Base-by-base conservation (phyloP, 2,329 filamentous ascomycete species). In the Septoria petroselini region DNA sequence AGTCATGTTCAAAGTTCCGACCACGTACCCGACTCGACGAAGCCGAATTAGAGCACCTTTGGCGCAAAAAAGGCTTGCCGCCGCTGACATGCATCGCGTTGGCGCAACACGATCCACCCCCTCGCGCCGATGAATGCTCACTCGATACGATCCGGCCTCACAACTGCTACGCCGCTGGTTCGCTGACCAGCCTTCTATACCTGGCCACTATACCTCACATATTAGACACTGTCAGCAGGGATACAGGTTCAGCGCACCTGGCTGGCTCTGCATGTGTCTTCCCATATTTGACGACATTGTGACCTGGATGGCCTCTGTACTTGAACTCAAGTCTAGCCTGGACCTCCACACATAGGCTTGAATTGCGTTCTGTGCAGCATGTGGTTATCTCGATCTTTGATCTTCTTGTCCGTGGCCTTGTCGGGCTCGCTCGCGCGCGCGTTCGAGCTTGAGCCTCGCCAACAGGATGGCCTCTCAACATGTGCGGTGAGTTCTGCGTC, bases 401-500 rank as follows among this genome's bases (percentile, higher is more conserved):
- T 29, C 5, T 27, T 44, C 18, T 11, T 18, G 17, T 5, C 30
- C 6, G 15, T 44, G 7, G n/a, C 41, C 18, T 44, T 14, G 12
- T 17, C n/a, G 29, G 34, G 17, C 7, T 44, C 12, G 12, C 18
- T 17, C n/a, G 30, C 41, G 12, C 41, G 27, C 35, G 29, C 15
- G 40, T 19, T 12, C 8, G 41, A 19, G 31, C 30, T 44, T 15
- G 21, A 21, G 7, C 8, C 41, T 15, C 41, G 30, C 3, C 41
- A 44, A 21, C n/a, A 44, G 7, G 30, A 5, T 14, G 33, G 23
- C 12, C 17, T 47, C 17, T 37, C 48, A 19, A 21, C 41, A n/a
- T 50, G 48, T 34, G 48, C 35, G 14, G 48, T 50, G 44, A 23
- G 40, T 23, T 12, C 5, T 11, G 14, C 7, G 4, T 4, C 19